Evolutionary conservation across 208 protist genomes (phyloP).

Genomic region (Crithidia expoeki): DNA sequence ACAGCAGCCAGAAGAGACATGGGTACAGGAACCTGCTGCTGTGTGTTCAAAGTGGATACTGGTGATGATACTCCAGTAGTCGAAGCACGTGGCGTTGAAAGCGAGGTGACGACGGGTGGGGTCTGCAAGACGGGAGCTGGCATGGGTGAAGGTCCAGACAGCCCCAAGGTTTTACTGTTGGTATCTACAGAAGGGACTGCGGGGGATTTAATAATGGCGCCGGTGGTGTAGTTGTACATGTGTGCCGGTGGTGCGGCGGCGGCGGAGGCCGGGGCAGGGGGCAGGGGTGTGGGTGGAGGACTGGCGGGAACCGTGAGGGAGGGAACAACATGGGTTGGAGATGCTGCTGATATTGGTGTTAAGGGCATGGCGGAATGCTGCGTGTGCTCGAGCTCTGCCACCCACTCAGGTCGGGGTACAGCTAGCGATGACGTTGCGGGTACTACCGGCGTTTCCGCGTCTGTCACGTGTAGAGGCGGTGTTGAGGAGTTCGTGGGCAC

Average conservation of each 20-base stretch:
- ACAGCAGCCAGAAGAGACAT: no score
- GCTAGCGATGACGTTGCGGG: background rate
- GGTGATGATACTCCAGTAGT: background rate
- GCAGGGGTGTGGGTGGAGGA: slow-evolving; percentile 8
- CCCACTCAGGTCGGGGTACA: slow-evolving; percentile 15
- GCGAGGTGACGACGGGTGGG: background rate
- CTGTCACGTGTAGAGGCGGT: background rate
- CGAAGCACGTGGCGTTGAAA: background rate
- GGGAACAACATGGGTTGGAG: background rate
- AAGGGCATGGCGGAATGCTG: slow-evolving; percentile 19
- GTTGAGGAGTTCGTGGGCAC: background rate
- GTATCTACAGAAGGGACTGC: no score
- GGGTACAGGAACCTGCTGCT: slow-evolving; percentile 6
- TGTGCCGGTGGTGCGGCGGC: background rate
- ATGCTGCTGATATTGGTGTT: background rate
- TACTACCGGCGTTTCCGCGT: slow-evolving; percentile 1
- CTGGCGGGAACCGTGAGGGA: background rate
- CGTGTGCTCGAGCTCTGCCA: slow-evolving; percentile 31
- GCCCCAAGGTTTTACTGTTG: no score
- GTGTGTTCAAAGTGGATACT: background rate
- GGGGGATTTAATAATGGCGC: slow-evolving; percentile 7
- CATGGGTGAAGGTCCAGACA: no score
- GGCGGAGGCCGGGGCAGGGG: slow-evolving; percentile 6
- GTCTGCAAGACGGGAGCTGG: background rate
- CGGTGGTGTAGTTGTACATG: slow-evolving; percentile 3